Conservation (phyloP, 768 basidiomycete genomes). For the Russula ochroleuca region DNA sequence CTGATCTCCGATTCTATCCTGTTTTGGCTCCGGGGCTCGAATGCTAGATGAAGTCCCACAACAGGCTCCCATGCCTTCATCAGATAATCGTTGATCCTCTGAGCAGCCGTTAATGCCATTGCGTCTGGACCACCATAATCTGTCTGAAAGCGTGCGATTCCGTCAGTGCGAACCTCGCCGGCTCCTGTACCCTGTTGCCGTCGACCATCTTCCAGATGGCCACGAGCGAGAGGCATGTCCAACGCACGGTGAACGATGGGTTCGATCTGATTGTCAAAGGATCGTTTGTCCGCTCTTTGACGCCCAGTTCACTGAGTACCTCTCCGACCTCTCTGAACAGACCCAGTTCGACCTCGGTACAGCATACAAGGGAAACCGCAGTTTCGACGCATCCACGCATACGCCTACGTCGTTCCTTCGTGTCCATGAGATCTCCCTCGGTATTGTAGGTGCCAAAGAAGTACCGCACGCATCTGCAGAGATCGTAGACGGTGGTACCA, state of each 20-base stretch:
- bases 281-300: background rate
- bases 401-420: background rate
- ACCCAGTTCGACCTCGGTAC: background rate
- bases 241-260: background rate
- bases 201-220: background rate
- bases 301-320: background rate
- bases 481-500: background rate
- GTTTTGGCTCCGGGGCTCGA: background rate
- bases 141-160: background rate
- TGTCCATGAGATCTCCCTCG: background rate
- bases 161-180: background rate
- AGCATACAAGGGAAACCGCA: constrained; percentile 3
- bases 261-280: background rate
- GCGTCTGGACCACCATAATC: background rate
- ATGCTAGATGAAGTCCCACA: background rate
- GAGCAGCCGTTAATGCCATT: background rate
- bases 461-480: background rate
- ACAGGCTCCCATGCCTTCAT: background rate
- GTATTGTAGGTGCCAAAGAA: background rate
- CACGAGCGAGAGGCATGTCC: constrained; percentile 12
- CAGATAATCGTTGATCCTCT: background rate
- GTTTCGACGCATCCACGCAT: background rate
- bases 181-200: background rate
- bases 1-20: background rate
- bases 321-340: constrained; percentile 5